A percentile compares a stretch with the other conserved stretches of the same genome.
phyloP scores from a whole-genome alignment of 2,329 filamentous ascomycete genomes.

The Trichoderma hamatum region DNA sequence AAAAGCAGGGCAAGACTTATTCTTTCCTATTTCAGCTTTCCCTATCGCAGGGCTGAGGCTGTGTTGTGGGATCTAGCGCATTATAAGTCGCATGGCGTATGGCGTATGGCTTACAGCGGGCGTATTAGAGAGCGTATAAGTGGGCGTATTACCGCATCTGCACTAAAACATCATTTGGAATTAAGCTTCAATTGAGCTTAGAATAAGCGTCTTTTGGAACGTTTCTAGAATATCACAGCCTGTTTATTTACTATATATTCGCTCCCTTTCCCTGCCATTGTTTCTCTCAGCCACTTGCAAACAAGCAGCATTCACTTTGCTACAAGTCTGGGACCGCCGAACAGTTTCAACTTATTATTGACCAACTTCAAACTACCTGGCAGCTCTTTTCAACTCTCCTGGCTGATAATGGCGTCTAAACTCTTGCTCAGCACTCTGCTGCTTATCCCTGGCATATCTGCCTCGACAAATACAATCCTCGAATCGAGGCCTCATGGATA shows the following conservation, averaged over 20 bases:
- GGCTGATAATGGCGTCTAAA: neutral
- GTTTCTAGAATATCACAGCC: neutral
- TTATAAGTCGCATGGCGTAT: neutral
- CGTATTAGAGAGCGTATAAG: neutral
- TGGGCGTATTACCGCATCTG: neutral
- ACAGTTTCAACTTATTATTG: no score
- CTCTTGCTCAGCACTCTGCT: neutral
- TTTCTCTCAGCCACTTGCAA: neutral
- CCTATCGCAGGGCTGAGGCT: neutral
- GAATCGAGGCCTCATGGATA: slow-evolving; percentile 11
- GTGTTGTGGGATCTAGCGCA: neutral
- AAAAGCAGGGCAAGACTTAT: neutral
- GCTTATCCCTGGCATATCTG: slow-evolving; percentile 3
- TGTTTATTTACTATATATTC: neutral
- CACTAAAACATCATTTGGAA: neutral
- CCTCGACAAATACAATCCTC: neutral
- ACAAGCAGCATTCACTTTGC: neutral
- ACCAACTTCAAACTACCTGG: neutral
- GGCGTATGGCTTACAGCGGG: neutral
- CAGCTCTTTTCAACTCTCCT: neutral
- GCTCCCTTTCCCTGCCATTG: neutral
- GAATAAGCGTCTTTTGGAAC: neutral
- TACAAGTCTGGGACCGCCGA: neutral
- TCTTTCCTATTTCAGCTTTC: neutral
- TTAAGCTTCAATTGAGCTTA: neutral